These are phyloP conservation scores for Orychophragmus violaceus DNA, from an alignment of 345 rosid genomes.

Conservation along the genomic window DNA sequence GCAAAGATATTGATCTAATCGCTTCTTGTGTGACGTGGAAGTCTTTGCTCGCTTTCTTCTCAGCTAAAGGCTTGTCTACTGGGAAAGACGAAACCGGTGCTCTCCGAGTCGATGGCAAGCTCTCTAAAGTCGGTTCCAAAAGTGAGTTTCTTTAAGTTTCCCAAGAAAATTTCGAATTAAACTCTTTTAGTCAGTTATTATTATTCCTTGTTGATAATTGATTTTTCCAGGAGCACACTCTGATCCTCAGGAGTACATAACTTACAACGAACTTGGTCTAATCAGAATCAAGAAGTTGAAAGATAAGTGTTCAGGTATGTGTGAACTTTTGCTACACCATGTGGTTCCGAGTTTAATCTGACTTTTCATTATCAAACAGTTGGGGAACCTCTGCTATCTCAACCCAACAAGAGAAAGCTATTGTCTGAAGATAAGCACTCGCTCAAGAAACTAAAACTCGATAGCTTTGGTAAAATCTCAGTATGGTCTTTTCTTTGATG, in stretches of 20 bases:
- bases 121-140: constrained; percentile 49
- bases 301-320: constrained; percentile 37
- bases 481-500: not conserved
- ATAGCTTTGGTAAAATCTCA: not conserved
- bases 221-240: constrained; percentile 5
- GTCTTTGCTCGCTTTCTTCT: constrained; percentile 68
- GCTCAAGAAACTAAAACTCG: constrained; percentile 45
- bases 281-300: constrained; percentile 37
- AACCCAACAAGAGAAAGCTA: constrained; percentile 46
- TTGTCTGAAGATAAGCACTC: constrained; percentile 33
- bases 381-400: not conserved
- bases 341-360: too few relatives aligned
- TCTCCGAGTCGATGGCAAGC: constrained; percentile 68
- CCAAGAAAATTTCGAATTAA: not conserved
- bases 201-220: not conserved
- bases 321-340: not conserved
- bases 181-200: too few relatives aligned
- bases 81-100: constrained; percentile 47
- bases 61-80: constrained; percentile 67
- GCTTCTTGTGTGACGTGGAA: constrained; percentile 78
- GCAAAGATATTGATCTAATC: constrained; percentile 60
- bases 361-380: too few relatives aligned
- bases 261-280: constrained; percentile 13
- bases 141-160: constrained; percentile 33
- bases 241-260: constrained; percentile 12